Evolutionary conservation across 2,329 filamentous ascomycete species (phyloP).

Genomic region (Metarhizium guizhouense): DNA sequence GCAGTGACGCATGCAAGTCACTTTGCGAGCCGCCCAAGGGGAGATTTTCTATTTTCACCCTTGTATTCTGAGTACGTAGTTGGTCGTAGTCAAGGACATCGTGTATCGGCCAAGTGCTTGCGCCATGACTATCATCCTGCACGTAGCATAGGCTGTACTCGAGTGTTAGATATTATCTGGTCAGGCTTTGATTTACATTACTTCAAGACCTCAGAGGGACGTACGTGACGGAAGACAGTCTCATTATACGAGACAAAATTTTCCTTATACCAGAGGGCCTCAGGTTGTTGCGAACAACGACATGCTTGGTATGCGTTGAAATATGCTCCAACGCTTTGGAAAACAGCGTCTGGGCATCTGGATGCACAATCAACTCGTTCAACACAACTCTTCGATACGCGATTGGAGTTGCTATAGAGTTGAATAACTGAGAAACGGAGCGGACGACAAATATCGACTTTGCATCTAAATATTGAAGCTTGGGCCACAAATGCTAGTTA

Average conservation of each 20-base stretch:
- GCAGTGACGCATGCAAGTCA: slow-evolving; percentile 25
- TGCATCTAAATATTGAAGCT: background rate
- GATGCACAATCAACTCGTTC: slow-evolving; percentile 27
- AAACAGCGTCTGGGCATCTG: slow-evolving; percentile 22
- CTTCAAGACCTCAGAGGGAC: background rate
- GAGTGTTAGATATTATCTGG: background rate
- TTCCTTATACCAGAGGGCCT: slow-evolving; percentile 24
- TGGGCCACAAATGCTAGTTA: background rate
- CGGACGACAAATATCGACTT: slow-evolving; percentile 24
- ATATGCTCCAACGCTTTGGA: slow-evolving; percentile 26
- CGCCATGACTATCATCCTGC: slow-evolving; percentile 12
- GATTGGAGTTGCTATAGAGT: slow-evolving; percentile 31
- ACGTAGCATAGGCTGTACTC: slow-evolving; percentile 29
- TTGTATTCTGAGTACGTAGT: slow-evolving; percentile 18
- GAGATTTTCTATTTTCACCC: slow-evolving; percentile 31
- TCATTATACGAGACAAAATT: slow-evolving; percentile 25
- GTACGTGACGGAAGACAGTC: slow-evolving; percentile 32
- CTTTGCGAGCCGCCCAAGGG: slow-evolving; percentile 28
- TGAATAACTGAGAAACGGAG: slow-evolving; percentile 29
- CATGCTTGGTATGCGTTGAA: slow-evolving; percentile 28
- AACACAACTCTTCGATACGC: slow-evolving; percentile 29
- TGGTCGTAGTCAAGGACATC: slow-evolving; percentile 26
- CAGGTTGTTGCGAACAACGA: slow-evolving; percentile 31
- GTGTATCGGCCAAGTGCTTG: slow-evolving; percentile 27
- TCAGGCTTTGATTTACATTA: background rate